phyloP scores from a whole-genome alignment of 2,329 filamentous ascomycete genomes.

The Fusarium tanahbumbuense region DNA sequence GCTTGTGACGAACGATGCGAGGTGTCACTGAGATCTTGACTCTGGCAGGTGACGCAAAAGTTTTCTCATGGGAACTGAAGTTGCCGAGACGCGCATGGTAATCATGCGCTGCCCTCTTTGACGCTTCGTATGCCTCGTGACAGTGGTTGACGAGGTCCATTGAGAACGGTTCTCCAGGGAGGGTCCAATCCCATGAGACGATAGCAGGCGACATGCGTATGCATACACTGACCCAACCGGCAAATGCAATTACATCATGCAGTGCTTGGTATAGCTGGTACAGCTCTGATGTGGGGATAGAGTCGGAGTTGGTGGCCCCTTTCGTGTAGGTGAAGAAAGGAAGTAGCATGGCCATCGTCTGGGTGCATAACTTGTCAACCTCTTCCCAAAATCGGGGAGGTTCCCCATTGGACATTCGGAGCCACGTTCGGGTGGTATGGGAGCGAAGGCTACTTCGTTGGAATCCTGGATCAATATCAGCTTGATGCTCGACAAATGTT shows the following conservation, averaged over 20 bases:
- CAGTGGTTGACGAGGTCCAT: conserved; percentile 40
- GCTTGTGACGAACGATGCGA: conserved; percentile 40
- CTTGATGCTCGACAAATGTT: not conserved
- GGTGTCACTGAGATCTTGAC: conserved; percentile 50
- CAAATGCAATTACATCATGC: conserved; percentile 48
- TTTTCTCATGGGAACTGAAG: not conserved
- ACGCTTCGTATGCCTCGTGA: conserved; percentile 31
- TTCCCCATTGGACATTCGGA: conserved; percentile 28
- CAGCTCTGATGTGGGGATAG: conserved; percentile 20
- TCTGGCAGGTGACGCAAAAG: conserved; percentile 34
- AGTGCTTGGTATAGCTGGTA: conserved; percentile 46
- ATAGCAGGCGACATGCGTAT: conserved; percentile 43
- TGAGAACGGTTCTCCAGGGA: conserved; percentile 45
- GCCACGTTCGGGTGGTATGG: conserved; percentile 42
- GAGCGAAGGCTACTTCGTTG: conserved; percentile 44
- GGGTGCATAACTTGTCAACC: conserved; percentile 46
- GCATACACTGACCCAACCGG: conserved; percentile 49
- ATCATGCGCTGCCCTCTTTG: conserved; percentile 14
- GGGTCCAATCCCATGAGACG: conserved; percentile 44
- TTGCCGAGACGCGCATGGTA: conserved; percentile 6
- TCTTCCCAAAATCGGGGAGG: conserved; percentile 48
- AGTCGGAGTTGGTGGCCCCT: conserved; percentile 15
- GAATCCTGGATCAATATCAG: conserved; percentile 45
- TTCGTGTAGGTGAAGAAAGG: conserved; percentile 41
- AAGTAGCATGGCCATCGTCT: conserved; percentile 41